Percentiles rank a stretch among this genome's conserved stretches.
These are phyloP conservation scores for Agastache rugosa DNA, from an alignment of 257 asterid genomes.

Conservation along the genomic window DNA sequence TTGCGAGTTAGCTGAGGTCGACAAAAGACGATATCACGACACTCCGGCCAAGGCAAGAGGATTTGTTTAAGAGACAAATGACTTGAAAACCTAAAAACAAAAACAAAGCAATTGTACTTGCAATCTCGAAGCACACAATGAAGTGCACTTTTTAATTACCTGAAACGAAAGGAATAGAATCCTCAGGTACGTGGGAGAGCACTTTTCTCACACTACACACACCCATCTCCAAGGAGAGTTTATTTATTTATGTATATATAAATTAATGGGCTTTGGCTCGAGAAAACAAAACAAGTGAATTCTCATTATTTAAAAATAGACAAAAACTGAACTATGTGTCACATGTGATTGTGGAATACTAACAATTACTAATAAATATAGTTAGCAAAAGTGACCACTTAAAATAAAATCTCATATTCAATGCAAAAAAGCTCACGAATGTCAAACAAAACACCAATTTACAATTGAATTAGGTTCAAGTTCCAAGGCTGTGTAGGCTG, in stretches of 20 bases:
- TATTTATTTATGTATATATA: not conserved
- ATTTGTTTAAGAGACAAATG: constrained; percentile 17
- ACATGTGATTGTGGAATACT: constrained; percentile 6
- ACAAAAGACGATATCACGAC: not conserved
- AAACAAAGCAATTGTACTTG: constrained; percentile 31
- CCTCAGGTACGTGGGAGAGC: constrained; percentile 27
- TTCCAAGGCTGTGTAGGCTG: constrained; percentile 33
- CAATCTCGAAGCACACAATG: constrained; percentile 33
- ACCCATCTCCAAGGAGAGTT: constrained; percentile 18
- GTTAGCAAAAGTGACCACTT: not conserved
- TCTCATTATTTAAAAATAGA: not conserved
- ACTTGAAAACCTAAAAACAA: constrained; percentile 10
- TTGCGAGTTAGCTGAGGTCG: not conserved
- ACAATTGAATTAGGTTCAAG: constrained; percentile 39
- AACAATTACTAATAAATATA: not conserved
- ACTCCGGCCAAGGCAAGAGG: not conserved
- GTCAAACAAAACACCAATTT: constrained; percentile 16
- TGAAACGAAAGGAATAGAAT: constrained; percentile 9
- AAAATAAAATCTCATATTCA: constrained; percentile 11
- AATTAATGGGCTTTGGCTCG: constrained; percentile 28
- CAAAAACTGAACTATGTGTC: not conserved
- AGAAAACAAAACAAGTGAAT: constrained; percentile 27
- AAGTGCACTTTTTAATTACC: constrained; percentile 19
- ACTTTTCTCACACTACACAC: not conserved
- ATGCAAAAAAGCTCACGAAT: constrained; percentile 27